Evolutionary conservation across 345 rosid genomes (phyloP).

Genomic region (Arabis hirsuta): DNA sequence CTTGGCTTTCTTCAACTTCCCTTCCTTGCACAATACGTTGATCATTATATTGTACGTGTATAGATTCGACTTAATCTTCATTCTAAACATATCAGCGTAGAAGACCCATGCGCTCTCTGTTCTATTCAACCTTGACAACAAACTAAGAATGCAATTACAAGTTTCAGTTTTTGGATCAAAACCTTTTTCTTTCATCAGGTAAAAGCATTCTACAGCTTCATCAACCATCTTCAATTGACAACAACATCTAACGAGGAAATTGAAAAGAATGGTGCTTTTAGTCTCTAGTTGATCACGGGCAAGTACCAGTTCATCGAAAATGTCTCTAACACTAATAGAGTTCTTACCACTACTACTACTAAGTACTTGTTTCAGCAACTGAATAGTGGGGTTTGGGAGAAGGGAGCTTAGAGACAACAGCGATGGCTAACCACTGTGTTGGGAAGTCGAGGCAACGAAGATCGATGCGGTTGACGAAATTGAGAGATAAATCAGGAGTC

Average conservation of each 20-base stretch:
- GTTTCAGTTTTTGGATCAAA: conserved; percentile 69
- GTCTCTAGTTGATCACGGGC: conserved; percentile 52
- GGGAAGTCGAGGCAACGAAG: conserved; percentile 49
- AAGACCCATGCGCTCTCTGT: conserved; percentile 73
- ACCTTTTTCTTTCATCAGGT: conserved; percentile 68
- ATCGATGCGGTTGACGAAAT: conserved; percentile 55
- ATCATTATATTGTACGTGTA: conserved; percentile 89
- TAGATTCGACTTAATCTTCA: conserved; percentile 71
- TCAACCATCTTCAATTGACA: conserved; percentile 69
- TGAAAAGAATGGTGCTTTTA: conserved; percentile 59
- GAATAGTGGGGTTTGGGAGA: conserved; percentile 60
- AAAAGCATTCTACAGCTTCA: conserved; percentile 68
- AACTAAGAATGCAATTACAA: conserved; percentile 68
- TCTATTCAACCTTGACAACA: conserved; percentile 61
- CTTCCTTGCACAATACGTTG: conserved; percentile 84
- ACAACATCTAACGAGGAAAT: conserved; percentile 62
- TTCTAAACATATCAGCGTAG: conserved; percentile 90
- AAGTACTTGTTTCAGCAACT: conserved; percentile 55
- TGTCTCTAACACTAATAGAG: conserved; percentile 38
- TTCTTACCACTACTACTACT: conserved; percentile 17
- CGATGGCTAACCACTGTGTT: conserved; percentile 68
- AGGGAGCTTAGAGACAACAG: conserved; percentile 57
- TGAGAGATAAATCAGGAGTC: conserved; percentile 62
- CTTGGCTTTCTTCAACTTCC: conserved; percentile 78
- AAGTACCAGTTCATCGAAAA: conserved; percentile 57